phyloP scores from a whole-genome alignment of 2,329 filamentous ascomycete species.

The Nectriaceae sp. region DNA sequence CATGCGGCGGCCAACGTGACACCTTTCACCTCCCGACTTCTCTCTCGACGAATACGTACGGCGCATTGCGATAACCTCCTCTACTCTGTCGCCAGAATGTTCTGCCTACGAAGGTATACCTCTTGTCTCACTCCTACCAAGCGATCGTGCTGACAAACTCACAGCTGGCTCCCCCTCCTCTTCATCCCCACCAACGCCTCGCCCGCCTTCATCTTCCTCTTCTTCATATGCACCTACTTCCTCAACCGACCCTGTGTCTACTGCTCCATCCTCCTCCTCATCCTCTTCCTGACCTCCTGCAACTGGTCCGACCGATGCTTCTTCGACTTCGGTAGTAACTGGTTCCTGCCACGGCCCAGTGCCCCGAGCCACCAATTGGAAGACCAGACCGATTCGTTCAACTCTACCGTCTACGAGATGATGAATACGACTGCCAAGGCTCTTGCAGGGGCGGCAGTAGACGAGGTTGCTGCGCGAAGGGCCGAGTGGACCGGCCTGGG shows the following conservation, averaged over 20 bases:
- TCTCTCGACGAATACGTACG: conserved; percentile 5
- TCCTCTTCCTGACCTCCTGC: conserved; percentile 90
- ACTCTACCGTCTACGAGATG: conserved; percentile 53
- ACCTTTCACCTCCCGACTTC: conserved; percentile 4
- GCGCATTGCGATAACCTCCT: conserved; percentile 11
- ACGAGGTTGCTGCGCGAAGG: conserved; percentile 56
- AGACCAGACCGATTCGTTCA: conserved; percentile 40
- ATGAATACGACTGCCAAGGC: conserved; percentile 71
- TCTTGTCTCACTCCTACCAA: conserved; percentile 8
- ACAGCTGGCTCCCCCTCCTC: conserved; percentile 81
- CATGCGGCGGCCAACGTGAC: conserved; percentile 12
- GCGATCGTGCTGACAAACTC: conserved; percentile 10
- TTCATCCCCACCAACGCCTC: conserved; percentile 87
- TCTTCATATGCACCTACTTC: conserved; percentile 92
- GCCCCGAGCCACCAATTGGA: conserved; percentile 29
- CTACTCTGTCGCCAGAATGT: conserved; percentile 46
- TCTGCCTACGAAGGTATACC: conserved; percentile 62
- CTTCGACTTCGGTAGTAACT: conserved; percentile 89
- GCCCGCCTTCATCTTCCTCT: conserved; percentile 82
- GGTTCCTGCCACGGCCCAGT: conserved; percentile 78
- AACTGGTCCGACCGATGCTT: conserved; percentile 90
- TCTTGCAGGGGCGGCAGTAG: conserved; percentile 66
- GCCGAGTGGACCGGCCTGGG: conserved; percentile 76
- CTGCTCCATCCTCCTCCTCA: conserved; percentile 92
- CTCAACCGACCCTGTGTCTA: conserved; percentile 97